Conservation (phyloP, 116 monocot genomes). For the Dioscorea cayenensis region DNA sequence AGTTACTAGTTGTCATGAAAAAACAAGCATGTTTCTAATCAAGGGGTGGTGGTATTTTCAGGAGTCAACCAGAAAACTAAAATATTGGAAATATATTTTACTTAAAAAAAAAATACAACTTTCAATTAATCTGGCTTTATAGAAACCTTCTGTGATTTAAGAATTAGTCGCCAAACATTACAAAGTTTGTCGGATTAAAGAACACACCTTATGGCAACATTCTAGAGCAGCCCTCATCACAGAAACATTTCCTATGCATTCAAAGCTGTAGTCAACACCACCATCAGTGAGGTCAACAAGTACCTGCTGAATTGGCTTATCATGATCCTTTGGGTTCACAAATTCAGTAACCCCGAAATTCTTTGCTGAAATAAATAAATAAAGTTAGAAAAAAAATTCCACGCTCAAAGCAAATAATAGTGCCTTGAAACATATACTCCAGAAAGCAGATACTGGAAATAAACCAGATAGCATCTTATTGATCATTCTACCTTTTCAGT, state of each 20-base stretch:
- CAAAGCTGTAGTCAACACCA: constrained; percentile 99
- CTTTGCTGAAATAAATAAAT: constrained; percentile 53
- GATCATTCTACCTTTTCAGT: too few relatives aligned
- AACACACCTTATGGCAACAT: constrained; percentile 91
- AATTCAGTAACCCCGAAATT: constrained; percentile 93
- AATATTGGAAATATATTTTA: too few relatives aligned
- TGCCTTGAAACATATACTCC: neutral
- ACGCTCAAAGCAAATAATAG: neutral
- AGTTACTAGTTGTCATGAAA: too few relatives aligned
- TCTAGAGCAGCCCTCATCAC: constrained; percentile 94
- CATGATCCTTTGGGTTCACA: constrained; percentile 89
- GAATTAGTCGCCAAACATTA: neutral
- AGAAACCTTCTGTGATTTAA: too few relatives aligned
- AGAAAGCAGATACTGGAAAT: neutral
- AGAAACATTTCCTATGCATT: constrained; percentile 97
- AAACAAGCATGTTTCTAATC: too few relatives aligned
- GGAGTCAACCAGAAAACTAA: too few relatives aligned
- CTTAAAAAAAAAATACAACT: too few relatives aligned
- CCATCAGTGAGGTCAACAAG: constrained; percentile 93
- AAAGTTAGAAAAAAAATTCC: neutral
- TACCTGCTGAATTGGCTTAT: constrained; percentile 96
- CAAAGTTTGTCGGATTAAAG: neutral
- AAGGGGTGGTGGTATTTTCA: too few relatives aligned
- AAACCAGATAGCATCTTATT: too few relatives aligned
- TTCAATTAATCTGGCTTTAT: too few relatives aligned